Base-by-base conservation (phyloP, 2,329 filamentous ascomycete genomes). In the Chrysoporthe austroafricana region DNA sequence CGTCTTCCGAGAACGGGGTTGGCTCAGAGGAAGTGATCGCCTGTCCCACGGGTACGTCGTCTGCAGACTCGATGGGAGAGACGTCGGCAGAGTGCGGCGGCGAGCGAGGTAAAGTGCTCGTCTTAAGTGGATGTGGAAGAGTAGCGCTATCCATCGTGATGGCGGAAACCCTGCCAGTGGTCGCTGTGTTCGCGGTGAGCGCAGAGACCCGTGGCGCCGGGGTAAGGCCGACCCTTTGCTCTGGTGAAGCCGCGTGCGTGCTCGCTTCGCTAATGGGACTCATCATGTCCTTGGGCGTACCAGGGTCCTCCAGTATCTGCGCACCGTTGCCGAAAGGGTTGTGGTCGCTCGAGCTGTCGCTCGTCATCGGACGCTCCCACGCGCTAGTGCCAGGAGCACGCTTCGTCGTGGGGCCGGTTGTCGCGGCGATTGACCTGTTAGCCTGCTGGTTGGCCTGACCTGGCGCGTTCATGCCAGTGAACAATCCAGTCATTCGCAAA, bases 401-500 rank as follows among this genome's bases (percentile, higher is more conserved):
- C 68, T 69, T 73, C 34, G 72, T 67, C 63, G 71, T 73, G 58
- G 72, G 70, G 66, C 73, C 71, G 72, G 80, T 75, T 43, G 78
- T 77, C 65, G 84, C 77, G 43, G 77, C 79, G 68, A 81, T 81
- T 43, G 80, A 82, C 68, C 82, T 84, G 79, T 83, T 88, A 46
- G 78, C 75, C 62, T 83, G 80, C 75, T 84, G 83, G 65, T 86
- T 84, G 8, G 81, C 74, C 65, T 78, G 69, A 62, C 66, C 69
- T 60, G 64, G 72, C 18, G 59, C 66, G 67, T 34, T 78, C 64
- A 92, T 85, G 74, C 87, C 89, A 5, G 93, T 91, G 50, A 92
- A 84, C 79, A 97, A 94, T 74, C 96, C 89, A 52, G 93, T 95
- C 61, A 96, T 87, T 62, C 93, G 90, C 64, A 97, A 84, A 75